Conservation (phyloP, 2,329 filamentous ascomycete genomes). For the Colletotrichum spinosum region DNA sequence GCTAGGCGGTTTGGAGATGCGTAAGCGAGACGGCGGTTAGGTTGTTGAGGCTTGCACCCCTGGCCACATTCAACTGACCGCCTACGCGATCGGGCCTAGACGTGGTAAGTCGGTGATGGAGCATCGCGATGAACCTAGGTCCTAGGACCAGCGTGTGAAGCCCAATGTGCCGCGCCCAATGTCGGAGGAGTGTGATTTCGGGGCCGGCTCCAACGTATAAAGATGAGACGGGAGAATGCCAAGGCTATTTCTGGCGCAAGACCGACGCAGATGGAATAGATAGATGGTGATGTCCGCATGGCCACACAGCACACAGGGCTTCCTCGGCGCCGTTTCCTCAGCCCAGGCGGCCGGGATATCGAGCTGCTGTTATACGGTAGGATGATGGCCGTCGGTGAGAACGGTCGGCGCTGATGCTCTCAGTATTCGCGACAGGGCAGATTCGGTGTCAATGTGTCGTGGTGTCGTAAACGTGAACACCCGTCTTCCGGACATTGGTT, state of each 20-base stretch:
- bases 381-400: slow-evolving; percentile 25
- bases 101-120: slow-evolving; percentile 13
- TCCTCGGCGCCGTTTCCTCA: too few species aligned
- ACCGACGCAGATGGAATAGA: too few species aligned
- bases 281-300: slow-evolving; percentile 18
- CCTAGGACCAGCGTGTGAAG: neutral
- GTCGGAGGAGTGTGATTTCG: slow-evolving; percentile 14
- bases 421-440: too few species aligned
- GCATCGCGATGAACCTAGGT: slow-evolving; percentile 12
- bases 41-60: slow-evolving; percentile 38
- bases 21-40: slow-evolving; percentile 35
- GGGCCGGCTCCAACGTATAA: slow-evolving; percentile 9
- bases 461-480: neutral
- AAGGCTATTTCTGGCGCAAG: too few species aligned
- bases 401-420: slow-evolving; percentile 13
- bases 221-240: slow-evolving; percentile 13
- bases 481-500: slow-evolving; percentile 28
- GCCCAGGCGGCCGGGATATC: neutral
- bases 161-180: slow-evolving; percentile 8
- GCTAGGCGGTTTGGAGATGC: slow-evolving; percentile 36
- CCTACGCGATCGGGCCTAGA: slow-evolving; percentile 22
- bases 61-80: slow-evolving; percentile 24
- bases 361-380: slow-evolving; percentile 26
- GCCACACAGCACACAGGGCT: neutral
- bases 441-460: slow-evolving; percentile 19